phyloP scores from a whole-genome alignment of 345 rosid species.

The Eucalyptus cloeziana region DNA sequence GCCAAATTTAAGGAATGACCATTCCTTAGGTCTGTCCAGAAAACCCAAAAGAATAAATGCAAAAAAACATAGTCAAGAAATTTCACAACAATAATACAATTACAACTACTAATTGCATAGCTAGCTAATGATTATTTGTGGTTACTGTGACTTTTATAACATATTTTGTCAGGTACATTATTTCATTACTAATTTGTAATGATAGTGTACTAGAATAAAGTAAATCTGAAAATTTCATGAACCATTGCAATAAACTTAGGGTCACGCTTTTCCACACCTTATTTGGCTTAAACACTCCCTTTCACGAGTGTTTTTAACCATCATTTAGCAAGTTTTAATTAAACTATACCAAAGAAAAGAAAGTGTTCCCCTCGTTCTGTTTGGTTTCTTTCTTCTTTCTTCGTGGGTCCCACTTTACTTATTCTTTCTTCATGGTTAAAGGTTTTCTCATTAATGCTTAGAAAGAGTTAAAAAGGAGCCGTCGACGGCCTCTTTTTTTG shows the following conservation, averaged over 20 bases:
- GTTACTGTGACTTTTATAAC: not conserved
- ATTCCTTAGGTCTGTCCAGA: not conserved
- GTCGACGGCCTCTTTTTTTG: no score
- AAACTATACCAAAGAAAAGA: no score
- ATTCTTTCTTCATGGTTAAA: no score
- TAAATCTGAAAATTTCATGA: not conserved
- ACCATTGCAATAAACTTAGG: not conserved
- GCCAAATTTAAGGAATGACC: not conserved
- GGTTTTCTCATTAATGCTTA: no score
- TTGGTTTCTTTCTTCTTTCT: no score
- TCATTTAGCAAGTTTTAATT: no score
- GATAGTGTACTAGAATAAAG: not conserved
- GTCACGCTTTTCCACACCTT: not conserved
- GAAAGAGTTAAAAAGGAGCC: no score
- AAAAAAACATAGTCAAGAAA: not conserved
- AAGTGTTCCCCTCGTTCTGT: no score
- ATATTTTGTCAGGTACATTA: not conserved
- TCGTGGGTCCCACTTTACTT: no score
- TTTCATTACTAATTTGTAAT: not conserved
- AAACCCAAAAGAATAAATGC: not conserved
- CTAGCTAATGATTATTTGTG: fast-evolving
- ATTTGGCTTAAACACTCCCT: no score
- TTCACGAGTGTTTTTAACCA: no score
- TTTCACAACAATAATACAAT: not conserved
- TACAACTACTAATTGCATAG: not conserved